Conservation (phyloP, 1,284 basidiomycete species). For the Macrocybe sp. region DNA sequence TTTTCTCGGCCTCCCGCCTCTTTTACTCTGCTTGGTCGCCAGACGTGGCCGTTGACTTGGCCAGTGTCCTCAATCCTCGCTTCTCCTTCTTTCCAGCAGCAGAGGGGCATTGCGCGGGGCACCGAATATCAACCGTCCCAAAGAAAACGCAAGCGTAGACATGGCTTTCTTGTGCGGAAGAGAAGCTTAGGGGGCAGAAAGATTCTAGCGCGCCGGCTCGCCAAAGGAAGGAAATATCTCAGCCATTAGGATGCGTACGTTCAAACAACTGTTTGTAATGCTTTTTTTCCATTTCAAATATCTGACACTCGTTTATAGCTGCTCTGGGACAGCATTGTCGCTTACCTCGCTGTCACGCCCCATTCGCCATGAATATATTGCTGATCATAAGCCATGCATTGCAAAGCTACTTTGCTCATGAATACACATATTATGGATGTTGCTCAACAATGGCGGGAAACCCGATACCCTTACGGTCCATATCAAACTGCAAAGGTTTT, state of each 20-base stretch:
- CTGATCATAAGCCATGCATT: too few species aligned
- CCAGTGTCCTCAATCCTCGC: constrained; percentile 28
- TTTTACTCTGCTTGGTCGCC: constrained; percentile 8
- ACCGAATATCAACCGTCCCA: constrained; percentile 88
- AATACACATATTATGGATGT: too few species aligned
- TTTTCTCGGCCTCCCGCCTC: background rate
- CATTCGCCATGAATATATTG: too few species aligned
- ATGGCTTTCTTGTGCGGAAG: constrained; percentile 78
- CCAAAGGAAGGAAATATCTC: constrained; percentile 58
- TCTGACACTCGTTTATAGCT: background rate
- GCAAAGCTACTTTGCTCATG: constrained; percentile 28
- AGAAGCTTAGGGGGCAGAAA: constrained; percentile 59
- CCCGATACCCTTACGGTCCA: too few species aligned
- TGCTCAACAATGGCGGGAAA: too few species aligned
- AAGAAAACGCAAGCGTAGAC: constrained; percentile 82
- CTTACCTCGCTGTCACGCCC: too few species aligned
- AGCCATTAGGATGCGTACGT: constrained; percentile 34
- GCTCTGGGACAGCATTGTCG: background rate
- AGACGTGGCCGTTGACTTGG: constrained; percentile 12
- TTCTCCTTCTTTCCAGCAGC: constrained; percentile 31
- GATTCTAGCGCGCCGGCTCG: constrained; percentile 51
- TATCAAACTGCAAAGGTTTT: too few species aligned
- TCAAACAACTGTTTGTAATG: background rate
- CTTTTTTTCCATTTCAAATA: background rate
- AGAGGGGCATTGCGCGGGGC: constrained; percentile 50